Evolutionary conservation across 345 rosid genomes (phyloP).

Genomic region (Salix udensis): DNA sequence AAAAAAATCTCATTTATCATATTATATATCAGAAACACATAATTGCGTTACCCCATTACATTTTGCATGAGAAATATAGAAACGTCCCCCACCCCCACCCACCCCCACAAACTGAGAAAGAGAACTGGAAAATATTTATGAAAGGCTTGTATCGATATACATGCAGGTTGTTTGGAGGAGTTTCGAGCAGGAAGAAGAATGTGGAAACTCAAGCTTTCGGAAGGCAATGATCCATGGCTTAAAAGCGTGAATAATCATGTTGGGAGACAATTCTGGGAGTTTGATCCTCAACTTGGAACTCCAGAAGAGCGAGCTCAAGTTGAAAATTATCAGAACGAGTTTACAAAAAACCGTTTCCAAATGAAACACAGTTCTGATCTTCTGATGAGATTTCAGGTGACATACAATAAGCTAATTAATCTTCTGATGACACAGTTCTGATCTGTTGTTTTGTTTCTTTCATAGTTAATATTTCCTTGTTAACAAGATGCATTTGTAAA

Average conservation of each 20-base stretch:
- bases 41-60: no score
- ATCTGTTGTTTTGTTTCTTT: no score
- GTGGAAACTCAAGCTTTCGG: constrained; percentile 58
- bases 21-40: no score
- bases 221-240: constrained; percentile 33
- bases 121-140: no score
- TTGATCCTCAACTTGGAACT: constrained; percentile 35
- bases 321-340: constrained; percentile 24
- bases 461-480: no score
- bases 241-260: constrained; percentile 31
- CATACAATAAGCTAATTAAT: no score
- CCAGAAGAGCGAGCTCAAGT: constrained; percentile 28
- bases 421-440: no score
- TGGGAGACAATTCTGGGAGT: constrained; percentile 60
- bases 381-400: constrained; percentile 50
- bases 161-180: neutral
- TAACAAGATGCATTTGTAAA: neutral
- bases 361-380: constrained; percentile 53
- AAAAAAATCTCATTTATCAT: no score
- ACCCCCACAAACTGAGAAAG: no score
- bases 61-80: no score
- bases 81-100: no score
- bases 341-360: constrained; percentile 33
- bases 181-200: neutral
- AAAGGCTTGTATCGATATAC: no score